A percentile compares a stretch with the other conserved stretches of the same genome.
phyloP scores from a whole-genome alignment of 106 monocot species.

The Platanthera guangdongensis region DNA sequence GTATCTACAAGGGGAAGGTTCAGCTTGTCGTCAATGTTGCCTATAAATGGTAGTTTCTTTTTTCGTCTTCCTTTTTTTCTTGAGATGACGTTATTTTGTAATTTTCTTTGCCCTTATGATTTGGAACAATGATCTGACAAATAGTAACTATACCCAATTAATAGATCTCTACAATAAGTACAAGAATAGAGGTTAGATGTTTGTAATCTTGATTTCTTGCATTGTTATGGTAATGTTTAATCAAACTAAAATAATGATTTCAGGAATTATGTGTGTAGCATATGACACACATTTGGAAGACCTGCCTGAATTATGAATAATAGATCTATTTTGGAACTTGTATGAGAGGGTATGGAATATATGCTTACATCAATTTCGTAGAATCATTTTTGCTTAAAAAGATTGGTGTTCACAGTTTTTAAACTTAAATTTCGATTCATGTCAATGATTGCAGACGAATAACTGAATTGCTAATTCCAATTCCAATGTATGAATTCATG shows the following conservation, averaged over 20 bases:
- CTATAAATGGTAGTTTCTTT: constrained; percentile 49
- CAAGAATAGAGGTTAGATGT: constrained; percentile 52
- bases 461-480: no score
- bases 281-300: not conserved
- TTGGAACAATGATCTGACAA: constrained; percentile 64
- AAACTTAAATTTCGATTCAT: no score
- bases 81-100: not conserved
- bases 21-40: constrained; percentile 68
- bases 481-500: no score
- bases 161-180: constrained; percentile 76
- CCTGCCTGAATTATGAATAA: not conserved
- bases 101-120: not conserved
- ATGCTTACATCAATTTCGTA: no score
- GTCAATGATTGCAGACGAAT: no score
- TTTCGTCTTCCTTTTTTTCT: not conserved
- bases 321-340: not conserved
- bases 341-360: no score
- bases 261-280: not conserved
- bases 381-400: no score
- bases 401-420: no score
- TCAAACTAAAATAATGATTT: not conserved
- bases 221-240: not conserved
- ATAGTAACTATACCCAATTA: constrained; percentile 76
- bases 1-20: constrained; percentile 53
- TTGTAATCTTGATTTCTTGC: not conserved